Conservation (phyloP, 306 rosid species). For the Dryas drummondii region DNA sequence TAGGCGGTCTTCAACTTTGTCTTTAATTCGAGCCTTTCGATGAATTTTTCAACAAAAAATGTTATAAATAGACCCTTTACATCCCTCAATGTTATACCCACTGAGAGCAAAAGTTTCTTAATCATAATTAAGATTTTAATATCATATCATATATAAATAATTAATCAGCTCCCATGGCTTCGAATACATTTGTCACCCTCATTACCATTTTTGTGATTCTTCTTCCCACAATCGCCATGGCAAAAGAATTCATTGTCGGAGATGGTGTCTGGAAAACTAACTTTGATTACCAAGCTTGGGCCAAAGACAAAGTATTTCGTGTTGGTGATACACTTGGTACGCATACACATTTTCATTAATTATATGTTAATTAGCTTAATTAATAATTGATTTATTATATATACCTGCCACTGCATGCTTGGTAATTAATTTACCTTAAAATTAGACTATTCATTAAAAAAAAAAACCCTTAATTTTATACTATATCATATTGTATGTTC, state of each 20-base stretch:
- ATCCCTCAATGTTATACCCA: background rate
- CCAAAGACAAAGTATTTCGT: conserved; percentile 21
- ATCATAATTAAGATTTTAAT: background rate
- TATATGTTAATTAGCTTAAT: background rate
- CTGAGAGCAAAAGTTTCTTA: background rate
- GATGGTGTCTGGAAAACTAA: conserved; percentile 17
- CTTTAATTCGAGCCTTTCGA: background rate
- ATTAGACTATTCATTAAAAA: too few species aligned
- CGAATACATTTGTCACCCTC: background rate
- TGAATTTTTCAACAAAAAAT: background rate
- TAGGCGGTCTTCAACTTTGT: conserved; percentile 10
- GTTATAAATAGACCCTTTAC: conserved; percentile 1
- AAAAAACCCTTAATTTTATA: too few species aligned
- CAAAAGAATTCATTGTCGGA: conserved; percentile 20
- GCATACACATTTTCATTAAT: too few species aligned
- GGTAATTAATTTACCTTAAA: too few species aligned
- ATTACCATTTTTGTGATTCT: background rate
- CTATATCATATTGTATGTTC: too few species aligned
- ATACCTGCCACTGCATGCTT: too few species aligned
- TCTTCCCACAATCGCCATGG: conserved; percentile 15
- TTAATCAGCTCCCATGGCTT: background rate
- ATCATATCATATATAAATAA: background rate
- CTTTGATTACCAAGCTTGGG: conserved; percentile 24
- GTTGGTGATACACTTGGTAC: conserved; percentile 32
- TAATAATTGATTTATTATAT: background rate